phyloP scores from a whole-genome alignment of 768 basidiomycete genomes.

The Pleurotus djamor region DNA sequence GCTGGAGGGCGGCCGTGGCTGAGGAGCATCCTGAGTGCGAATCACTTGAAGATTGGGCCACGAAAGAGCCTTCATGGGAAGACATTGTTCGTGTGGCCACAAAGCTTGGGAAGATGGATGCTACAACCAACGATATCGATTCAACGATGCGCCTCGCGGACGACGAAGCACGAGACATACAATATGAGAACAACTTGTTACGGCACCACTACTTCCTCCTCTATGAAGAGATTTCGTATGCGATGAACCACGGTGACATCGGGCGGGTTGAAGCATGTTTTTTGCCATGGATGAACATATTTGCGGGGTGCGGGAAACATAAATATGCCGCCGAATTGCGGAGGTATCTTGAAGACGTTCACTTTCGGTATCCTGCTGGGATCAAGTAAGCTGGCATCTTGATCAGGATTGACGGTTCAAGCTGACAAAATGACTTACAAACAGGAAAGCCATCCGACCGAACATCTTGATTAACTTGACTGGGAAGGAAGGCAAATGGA shows the following conservation, averaged over 20 bases:
- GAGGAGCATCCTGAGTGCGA: too few species aligned
- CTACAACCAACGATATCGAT: too few species aligned
- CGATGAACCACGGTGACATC: conserved; percentile 27
- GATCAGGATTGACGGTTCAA: background rate
- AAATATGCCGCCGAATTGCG: conserved; percentile 22
- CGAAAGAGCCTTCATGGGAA: too few species aligned
- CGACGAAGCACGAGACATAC: too few species aligned
- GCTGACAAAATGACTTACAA: background rate
- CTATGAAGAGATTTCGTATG: conserved; percentile 26
- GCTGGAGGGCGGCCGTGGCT: too few species aligned
- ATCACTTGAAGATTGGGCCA: too few species aligned
- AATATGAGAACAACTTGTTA: conserved; percentile 18
- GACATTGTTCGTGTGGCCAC: too few species aligned
- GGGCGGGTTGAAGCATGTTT: conserved; percentile 24
- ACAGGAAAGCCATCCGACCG: conserved; percentile 13
- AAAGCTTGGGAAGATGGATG: too few species aligned
- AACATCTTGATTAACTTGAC: conserved; percentile 22
- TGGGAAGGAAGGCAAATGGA: conserved; percentile 14
- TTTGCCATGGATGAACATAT: conserved; percentile 23
- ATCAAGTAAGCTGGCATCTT: conserved; percentile 8
- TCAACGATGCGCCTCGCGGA: too few species aligned
- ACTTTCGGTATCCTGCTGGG: conserved; percentile 13
- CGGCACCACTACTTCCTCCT: conserved; percentile 20
- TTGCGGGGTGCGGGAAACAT: conserved; percentile 25
- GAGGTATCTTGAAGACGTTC: conserved; percentile 17